These are phyloP conservation scores for Thozetella sp. DNA, from an alignment of 495 filamentous ascomycete genomes.

Conservation along the genomic window DNA sequence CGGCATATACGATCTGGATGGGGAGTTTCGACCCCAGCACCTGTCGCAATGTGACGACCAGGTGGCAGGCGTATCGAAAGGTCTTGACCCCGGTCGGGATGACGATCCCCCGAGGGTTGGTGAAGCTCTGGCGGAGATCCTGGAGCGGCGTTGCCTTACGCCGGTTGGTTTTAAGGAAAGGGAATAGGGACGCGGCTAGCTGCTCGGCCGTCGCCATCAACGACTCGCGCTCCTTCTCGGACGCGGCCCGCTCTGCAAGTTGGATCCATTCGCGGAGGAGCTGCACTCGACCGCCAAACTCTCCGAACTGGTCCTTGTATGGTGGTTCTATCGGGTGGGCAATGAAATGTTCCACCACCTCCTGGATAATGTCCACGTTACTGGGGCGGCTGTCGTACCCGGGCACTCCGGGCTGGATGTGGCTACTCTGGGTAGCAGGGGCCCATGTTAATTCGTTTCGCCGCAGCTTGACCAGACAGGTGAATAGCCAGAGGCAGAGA, in stretches of 20 bases:
- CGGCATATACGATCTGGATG: conserved; percentile 19
- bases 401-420: not conserved
- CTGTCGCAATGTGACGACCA: conserved; percentile 13
- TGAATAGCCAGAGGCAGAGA: not conserved
- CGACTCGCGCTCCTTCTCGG: not conserved
- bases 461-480: not conserved
- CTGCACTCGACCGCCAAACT: conserved; percentile 2
- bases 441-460: too few relatives aligned
- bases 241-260: not conserved
- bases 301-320: conserved; percentile 8
- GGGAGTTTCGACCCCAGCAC: conserved; percentile 13
- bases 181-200: conserved; percentile 3
- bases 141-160: not conserved
- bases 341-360: not conserved
- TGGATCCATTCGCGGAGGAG: conserved; percentile 5
- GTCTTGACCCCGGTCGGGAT: conserved; percentile 5
- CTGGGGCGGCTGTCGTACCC: not conserved
- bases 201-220: not conserved
- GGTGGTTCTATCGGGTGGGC: not conserved
- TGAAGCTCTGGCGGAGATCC: not conserved
- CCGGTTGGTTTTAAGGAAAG: not conserved
- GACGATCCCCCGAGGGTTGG: conserved; percentile 4
- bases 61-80: conserved; percentile 8
- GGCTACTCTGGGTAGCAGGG: too few relatives aligned
- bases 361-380: conserved; percentile 4